These are phyloP conservation scores for Solanum hybrid DNA, from an alignment of 305 asterid genomes.

Conservation along the genomic window DNA sequence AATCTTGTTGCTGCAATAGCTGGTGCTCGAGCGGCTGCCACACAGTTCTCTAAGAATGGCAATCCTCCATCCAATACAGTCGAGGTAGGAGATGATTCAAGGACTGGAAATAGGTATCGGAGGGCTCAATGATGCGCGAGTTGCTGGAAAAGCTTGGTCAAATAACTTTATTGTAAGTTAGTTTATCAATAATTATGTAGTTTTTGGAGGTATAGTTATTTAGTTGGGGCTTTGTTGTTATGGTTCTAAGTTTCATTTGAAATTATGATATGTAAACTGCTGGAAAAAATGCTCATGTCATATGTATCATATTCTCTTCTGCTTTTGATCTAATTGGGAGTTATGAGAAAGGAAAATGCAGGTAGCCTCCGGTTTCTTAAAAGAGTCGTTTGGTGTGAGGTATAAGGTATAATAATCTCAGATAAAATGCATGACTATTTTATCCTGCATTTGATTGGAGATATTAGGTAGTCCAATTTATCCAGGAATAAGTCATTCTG, in stretches of 20 bases:
- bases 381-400: background rate
- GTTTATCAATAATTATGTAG: background rate
- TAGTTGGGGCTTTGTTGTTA: background rate
- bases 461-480: background rate
- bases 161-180: background rate
- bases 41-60: slow-evolving; percentile 47
- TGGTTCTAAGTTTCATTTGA: background rate
- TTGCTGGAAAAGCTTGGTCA: background rate
- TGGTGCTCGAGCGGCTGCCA: slow-evolving; percentile 76
- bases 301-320: background rate
- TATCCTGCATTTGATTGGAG: background rate
- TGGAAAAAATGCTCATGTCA: background rate
- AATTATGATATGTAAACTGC: background rate
- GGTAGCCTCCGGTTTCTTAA: background rate
- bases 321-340: background rate
- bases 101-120: slow-evolving; percentile 22
- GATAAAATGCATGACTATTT: too few relatives aligned
- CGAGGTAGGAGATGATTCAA: slow-evolving; percentile 11
- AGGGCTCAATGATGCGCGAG: background rate
- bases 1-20: slow-evolving; percentile 57
- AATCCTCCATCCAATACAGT: background rate
- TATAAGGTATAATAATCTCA: background rate
- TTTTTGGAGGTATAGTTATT: background rate
- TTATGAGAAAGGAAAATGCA: background rate
- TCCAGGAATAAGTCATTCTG: background rate